Evolutionary conservation across 2,329 filamentous ascomycete species (phyloP).

Genomic region (Samsoniella hepiali): DNA sequence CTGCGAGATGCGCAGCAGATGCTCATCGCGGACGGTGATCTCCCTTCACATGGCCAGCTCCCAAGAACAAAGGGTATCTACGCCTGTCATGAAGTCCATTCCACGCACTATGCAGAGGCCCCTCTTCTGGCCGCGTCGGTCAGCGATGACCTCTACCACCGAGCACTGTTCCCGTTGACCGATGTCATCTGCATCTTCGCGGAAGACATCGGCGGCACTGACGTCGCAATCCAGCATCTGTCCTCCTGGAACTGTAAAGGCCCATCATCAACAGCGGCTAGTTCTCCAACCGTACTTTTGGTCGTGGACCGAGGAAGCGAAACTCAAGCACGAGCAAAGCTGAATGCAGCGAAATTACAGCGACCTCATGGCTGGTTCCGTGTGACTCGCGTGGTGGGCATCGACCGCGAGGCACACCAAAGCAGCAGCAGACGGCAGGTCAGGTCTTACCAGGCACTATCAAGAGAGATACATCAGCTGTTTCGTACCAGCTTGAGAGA

Average conservation of each 20-base stretch:
- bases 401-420: neutral
- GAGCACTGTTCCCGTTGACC: constrained; percentile 5
- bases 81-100: constrained; percentile 10
- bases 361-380: neutral
- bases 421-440: neutral
- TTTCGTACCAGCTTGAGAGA: neutral
- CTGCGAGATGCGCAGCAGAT: neutral
- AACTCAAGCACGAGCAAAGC: neutral
- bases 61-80: neutral
- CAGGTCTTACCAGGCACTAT: neutral
- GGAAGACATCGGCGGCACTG: constrained; percentile 15
- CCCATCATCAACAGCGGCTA: neutral
- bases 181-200: constrained; percentile 17
- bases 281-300: constrained; percentile 1
- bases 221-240: constrained; percentile 3
- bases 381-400: neutral
- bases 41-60: constrained; percentile 12
- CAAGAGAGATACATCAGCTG: neutral
- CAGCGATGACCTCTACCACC: constrained; percentile 6
- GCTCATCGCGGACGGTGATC: constrained; percentile 14
- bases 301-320: constrained; percentile 1
- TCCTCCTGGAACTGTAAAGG: constrained; percentile 2
- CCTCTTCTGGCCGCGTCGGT: neutral
- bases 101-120: neutral
- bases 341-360: neutral